Evolutionary conservation across 2,329 filamentous ascomycete genomes (phyloP).

Genomic region (Bisporella sp.): DNA sequence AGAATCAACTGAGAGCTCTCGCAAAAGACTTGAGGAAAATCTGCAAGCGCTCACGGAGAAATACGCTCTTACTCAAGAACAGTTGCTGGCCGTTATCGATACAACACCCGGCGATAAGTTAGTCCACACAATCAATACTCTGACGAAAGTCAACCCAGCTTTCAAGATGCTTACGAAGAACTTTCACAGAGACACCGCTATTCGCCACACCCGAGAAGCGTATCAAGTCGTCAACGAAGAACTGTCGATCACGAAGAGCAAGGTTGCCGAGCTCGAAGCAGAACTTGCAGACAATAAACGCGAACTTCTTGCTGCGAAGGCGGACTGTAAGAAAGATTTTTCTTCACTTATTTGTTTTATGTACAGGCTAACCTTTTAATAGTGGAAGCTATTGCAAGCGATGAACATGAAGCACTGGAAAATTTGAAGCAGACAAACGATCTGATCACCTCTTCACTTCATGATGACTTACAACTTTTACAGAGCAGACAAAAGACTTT

Average conservation of each 20-base stretch:
- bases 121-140: constrained; percentile 34
- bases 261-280: constrained; percentile 35
- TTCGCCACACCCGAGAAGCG: constrained; percentile 43
- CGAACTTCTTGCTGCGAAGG: constrained; percentile 44
- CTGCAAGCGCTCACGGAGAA: constrained; percentile 53
- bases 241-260: constrained; percentile 39
- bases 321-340: constrained; percentile 40
- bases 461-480: constrained; percentile 48
- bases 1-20: constrained; percentile 44
- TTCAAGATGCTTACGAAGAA: constrained; percentile 37
- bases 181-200: constrained; percentile 45
- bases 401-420: constrained; percentile 46
- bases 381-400: constrained; percentile 48
- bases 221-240: constrained; percentile 39
- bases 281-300: constrained; percentile 47
- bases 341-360: background rate
- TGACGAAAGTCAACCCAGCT: constrained; percentile 22
- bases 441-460: constrained; percentile 50
- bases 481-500: constrained; percentile 43
- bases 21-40: constrained; percentile 45
- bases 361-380: constrained; percentile 17
- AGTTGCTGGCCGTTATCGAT: constrained; percentile 47
- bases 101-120: constrained; percentile 49
- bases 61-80: constrained; percentile 48
- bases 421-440: constrained; percentile 53